Base-by-base conservation (phyloP, 495 filamentous ascomycete genomes). In the Penicillium diatomitis region DNA sequence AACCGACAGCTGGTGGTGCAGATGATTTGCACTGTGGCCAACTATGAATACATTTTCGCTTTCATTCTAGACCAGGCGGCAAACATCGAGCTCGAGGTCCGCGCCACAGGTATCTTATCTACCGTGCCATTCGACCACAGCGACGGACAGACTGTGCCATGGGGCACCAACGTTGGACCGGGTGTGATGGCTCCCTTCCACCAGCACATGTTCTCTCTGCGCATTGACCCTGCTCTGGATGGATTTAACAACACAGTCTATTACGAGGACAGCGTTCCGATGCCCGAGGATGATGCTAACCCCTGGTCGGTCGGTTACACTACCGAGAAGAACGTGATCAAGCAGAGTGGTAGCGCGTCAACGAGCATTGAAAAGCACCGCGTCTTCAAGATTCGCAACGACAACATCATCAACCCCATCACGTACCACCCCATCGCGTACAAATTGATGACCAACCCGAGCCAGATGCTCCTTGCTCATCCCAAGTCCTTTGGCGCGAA, bases 141-240 rank as follows among this genome's bases (percentile, higher is more conserved):
- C 6, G 56, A 60, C 20, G 67, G 66, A 35, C 75, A 83, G 9
- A 67, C 66, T 2, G 65, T 68, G 0, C 86, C 78, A 29, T 95
- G 83, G 75, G 90, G 90, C 38, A 96, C 90, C 0, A 76, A 90
- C 40, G 87, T 96, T 3, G 85, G 88, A 44, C 89, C 88, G 0
- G 89, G 88, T 1, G 88, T 90, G 5, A 77, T 95, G 40, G 88
- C 77, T 5, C 72, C 80, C 42, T 78, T 75, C 58, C 90, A 96
- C 55, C 90, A 96, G 58, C 90, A 96, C 68, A 83, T 95, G 62
- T 94, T 96, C 70, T 88, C 84, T 4, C 80, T 95, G 4, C 87
- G 90, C 7, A 76, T 96, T 12, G 90, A 96, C 59, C 90, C 90
- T 2, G 78, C 80, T 27, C 63, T 95, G 39, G 89, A 88, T 49